Evolutionary conservation across 352 stramenopile species (phyloP).

Genomic region (Phytopythium mirpurense): DNA sequence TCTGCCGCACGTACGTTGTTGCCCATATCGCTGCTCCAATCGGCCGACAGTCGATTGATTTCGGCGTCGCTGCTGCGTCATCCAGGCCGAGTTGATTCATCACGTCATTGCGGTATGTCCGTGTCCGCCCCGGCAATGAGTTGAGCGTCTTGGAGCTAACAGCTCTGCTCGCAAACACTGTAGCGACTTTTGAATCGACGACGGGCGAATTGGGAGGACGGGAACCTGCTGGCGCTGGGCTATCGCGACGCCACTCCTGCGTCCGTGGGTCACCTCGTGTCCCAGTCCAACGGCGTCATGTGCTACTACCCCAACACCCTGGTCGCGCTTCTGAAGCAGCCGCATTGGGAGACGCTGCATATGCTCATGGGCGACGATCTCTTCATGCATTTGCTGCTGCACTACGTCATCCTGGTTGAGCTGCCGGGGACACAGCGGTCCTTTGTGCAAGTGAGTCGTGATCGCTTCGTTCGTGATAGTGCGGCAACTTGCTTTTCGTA

Average conservation of each 20-base stretch:
- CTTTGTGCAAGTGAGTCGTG: conserved; percentile 47
- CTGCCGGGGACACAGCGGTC: conserved; percentile 20
- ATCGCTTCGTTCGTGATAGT: conserved; percentile 2
- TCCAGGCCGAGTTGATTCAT: conserved; percentile 38
- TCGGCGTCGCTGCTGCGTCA: conserved; percentile 7
- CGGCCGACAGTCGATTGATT: neutral
- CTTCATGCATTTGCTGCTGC: conserved; percentile 54
- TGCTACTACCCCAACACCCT: conserved; percentile 76
- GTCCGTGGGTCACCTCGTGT: conserved; percentile 38
- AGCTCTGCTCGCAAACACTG: neutral
- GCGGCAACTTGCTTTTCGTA: no score
- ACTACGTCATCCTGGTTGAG: conserved; percentile 55
- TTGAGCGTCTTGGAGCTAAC: no score
- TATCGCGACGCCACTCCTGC: conserved; percentile 49
- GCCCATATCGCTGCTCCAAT: neutral
- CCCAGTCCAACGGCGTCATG: conserved; percentile 55
- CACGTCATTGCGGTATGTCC: conserved; percentile 32
- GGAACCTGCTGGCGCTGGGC: conserved; percentile 63
- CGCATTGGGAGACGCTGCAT: conserved; percentile 46
- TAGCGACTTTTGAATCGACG: conserved; percentile 40
- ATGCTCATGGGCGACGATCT: conserved; percentile 56
- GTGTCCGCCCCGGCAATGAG: neutral
- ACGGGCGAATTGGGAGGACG: conserved; percentile 30
- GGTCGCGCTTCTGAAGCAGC: conserved; percentile 52
- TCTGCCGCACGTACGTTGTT: conserved; percentile 29